A percentile compares a stretch with the other conserved stretches of the same genome.
phyloP scores from a whole-genome alignment of 768 basidiomycete genomes.

The Myochromella boudieri region DNA sequence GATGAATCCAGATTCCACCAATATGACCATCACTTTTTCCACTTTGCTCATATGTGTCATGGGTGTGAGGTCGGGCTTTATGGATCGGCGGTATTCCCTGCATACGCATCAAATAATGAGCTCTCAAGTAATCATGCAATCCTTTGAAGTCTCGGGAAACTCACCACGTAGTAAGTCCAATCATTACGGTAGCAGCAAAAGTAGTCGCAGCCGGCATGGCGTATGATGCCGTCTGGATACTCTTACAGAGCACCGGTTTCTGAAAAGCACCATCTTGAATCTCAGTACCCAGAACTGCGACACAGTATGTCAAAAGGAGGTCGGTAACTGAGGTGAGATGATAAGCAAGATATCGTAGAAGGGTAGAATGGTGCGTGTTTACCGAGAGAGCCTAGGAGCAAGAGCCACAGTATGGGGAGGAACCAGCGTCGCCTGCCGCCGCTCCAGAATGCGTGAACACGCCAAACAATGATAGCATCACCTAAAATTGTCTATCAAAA shows the following conservation, averaged over 20 bases:
- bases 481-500: constrained; percentile 9
- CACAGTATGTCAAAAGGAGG: constrained; percentile 9
- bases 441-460: constrained; percentile 5
- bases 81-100: constrained; percentile 4
- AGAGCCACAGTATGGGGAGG: neutral
- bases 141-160: too few species aligned
- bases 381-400: constrained; percentile 7
- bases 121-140: neutral
- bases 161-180: constrained; percentile 7
- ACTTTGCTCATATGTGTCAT: neutral
- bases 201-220: constrained; percentile 11
- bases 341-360: neutral
- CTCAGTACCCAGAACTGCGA: constrained; percentile 4
- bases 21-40: constrained; percentile 7
- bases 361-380: too few species aligned
- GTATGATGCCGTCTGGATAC: constrained; percentile 12
- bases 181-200: constrained; percentile 7
- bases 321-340: neutral
- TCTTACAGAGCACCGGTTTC: constrained; percentile 2
- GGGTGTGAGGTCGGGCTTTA: constrained; percentile 2
- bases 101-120: neutral
- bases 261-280: constrained; percentile 10
- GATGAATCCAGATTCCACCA: constrained; percentile 11
- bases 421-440: constrained; percentile 8
- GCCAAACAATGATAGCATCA: constrained; percentile 12